phyloP scores from a whole-genome alignment of 331 rosid genomes.

The Stylosanthes scabra region DNA sequence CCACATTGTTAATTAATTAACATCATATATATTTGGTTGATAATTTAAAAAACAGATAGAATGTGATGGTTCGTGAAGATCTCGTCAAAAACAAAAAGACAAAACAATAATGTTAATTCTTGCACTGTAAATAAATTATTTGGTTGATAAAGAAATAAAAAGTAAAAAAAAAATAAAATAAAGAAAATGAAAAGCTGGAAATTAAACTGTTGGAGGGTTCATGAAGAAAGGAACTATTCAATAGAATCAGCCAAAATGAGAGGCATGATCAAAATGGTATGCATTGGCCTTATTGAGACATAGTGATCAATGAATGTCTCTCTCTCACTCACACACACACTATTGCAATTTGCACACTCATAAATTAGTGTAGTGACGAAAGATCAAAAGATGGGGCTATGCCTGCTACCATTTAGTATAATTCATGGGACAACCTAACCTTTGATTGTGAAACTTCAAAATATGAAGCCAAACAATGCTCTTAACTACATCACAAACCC shows the following conservation, averaged over 20 bases:
- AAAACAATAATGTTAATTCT: neutral
- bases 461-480: constrained; percentile 32
- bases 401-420: constrained; percentile 5
- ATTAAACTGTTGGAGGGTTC: neutral
- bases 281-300: constrained; percentile 31
- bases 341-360: too few relatives aligned
- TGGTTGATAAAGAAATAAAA: neutral
- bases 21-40: neutral
- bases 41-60: too few relatives aligned
- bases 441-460: constrained; percentile 29
- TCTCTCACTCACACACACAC: too few relatives aligned
- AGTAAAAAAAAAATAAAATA: neutral
- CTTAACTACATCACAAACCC: constrained; percentile 44
- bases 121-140: neutral
- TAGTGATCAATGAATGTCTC: constrained; percentile 26
- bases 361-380: neutral
- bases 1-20: neutral
- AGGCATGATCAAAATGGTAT: constrained; percentile 37
- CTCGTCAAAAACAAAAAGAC: constrained; percentile 22
- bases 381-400: constrained; percentile 9
- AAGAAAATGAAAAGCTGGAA: neutral
- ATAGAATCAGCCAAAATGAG: constrained; percentile 29
- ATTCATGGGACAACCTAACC: constrained; percentile 24
- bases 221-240: constrained; percentile 6
- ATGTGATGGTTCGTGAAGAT: constrained; percentile 18